phyloP scores from a whole-genome alignment of 1,139 yeast species.

The Geotrichum europaeum region DNA sequence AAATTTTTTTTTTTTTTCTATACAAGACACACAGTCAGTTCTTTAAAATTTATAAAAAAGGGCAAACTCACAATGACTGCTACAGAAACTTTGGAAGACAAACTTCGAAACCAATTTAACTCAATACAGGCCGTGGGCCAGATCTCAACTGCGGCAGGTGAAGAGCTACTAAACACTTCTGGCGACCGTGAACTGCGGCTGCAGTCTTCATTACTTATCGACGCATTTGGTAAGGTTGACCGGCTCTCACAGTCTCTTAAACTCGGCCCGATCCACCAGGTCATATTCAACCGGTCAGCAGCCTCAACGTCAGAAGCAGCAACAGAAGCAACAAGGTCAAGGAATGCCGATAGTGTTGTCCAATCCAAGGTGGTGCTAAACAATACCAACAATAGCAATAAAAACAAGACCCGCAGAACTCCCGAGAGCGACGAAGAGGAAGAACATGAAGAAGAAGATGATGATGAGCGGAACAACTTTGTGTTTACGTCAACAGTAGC shows the following conservation, averaged over 20 bases:
- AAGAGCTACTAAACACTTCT: slow-evolving; percentile 22
- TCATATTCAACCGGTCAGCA: slow-evolving; percentile 11
- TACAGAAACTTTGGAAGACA: neutral
- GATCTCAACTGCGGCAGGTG: slow-evolving; percentile 23
- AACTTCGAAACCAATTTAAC: neutral
- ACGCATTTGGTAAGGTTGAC: slow-evolving; percentile 26
- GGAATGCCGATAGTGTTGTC: slow-evolving; percentile 16
- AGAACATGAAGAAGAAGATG: neutral
- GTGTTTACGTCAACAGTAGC: slow-evolving; percentile 21
- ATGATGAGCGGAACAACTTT: slow-evolving; percentile 15
- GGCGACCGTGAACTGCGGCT: slow-evolving; percentile 16
- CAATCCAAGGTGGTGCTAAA: slow-evolving; percentile 19
- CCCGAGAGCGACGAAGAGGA: neutral
- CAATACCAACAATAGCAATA: too few relatives aligned
- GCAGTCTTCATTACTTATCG: slow-evolving; percentile 19
- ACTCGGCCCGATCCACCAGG: slow-evolving; percentile 28
- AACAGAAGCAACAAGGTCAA: neutral
- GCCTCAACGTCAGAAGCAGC: neutral
- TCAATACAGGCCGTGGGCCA: slow-evolving; percentile 21
- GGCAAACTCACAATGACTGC: neutral
- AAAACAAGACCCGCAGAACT: neutral
- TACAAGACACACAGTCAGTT: neutral
- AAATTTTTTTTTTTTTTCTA: neutral
- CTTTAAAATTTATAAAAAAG: neutral
- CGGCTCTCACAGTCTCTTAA: slow-evolving; percentile 28